A percentile compares a stretch with the other conserved stretches of the same genome.
Evolutionary conservation across 2,329 filamentous ascomycete species (phyloP).

Genomic region (Phialemoniopsis sp.): DNA sequence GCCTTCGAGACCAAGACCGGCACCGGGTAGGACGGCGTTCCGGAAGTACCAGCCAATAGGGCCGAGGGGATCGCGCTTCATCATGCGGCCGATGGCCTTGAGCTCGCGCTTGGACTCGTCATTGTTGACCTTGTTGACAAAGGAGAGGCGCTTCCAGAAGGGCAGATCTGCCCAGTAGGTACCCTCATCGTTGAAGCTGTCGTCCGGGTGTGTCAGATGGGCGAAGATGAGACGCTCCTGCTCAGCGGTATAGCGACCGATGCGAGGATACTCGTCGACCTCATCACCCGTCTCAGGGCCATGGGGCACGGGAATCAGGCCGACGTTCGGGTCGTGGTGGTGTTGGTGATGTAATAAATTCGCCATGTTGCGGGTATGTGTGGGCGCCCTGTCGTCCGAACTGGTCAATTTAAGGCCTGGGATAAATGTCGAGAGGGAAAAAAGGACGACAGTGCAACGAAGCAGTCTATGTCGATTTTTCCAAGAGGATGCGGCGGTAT

Average conservation of each 20-base stretch:
- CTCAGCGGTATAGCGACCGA: conserved; percentile 34
- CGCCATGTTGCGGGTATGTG: conserved; percentile 21
- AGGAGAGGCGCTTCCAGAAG: conserved; percentile 63
- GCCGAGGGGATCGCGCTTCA: conserved; percentile 80
- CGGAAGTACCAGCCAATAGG: conserved; percentile 83
- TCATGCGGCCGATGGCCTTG: conserved; percentile 65
- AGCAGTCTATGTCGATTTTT: no score
- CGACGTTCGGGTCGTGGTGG: conserved; percentile 37
- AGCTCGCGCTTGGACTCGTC: conserved; percentile 68
- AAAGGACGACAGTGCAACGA: no score
- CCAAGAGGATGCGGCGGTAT: no score
- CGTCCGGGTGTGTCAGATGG: conserved; percentile 79
- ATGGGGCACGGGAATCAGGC: conserved; percentile 53
- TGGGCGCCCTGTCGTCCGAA: neutral
- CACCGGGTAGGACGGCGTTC: conserved; percentile 89
- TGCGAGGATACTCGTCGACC: conserved; percentile 39
- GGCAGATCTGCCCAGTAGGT: conserved; percentile 92
- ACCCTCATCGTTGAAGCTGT: conserved; percentile 78
- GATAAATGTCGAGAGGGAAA: no score
- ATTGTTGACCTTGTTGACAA: conserved; percentile 71
- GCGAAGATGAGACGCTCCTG: conserved; percentile 64
- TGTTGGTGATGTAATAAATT: conserved; percentile 30
- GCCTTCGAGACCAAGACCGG: conserved; percentile 87
- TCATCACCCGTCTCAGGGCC: conserved; percentile 45
- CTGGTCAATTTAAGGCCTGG: no score